Conservation (phyloP, 2,329 filamentous ascomycete genomes). For the Chaetomiaceae sp. region DNA sequence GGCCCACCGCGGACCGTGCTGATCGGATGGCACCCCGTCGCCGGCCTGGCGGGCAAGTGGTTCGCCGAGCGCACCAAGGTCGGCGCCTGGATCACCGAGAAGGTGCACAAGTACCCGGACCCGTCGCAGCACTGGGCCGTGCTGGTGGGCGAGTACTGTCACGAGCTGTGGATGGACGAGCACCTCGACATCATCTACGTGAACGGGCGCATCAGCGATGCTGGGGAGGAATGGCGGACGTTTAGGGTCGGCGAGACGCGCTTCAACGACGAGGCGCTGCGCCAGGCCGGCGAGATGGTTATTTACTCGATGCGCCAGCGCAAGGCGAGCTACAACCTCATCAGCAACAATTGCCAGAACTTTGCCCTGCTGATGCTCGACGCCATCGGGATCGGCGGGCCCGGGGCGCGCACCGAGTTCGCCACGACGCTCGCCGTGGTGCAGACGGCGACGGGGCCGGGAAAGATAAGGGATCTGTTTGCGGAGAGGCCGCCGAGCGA, state of each 20-base stretch:
- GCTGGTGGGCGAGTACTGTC: slow-evolving; percentile 50
- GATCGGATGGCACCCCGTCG: slow-evolving; percentile 57
- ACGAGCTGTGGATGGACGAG: slow-evolving; percentile 60
- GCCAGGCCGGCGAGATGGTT: slow-evolving; percentile 47
- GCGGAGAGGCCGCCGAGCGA: slow-evolving; percentile 31
- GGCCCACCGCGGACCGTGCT: slow-evolving; percentile 41
- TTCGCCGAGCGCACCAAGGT: slow-evolving; percentile 53
- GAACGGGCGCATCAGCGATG: slow-evolving; percentile 44
- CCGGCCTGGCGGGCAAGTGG: slow-evolving; percentile 53
- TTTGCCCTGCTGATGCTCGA: slow-evolving; percentile 51
- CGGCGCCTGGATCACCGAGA: slow-evolving; percentile 53
- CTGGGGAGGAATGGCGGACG: slow-evolving; percentile 47
- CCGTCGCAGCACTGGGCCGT: slow-evolving; percentile 59
- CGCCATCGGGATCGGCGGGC: slow-evolving; percentile 46
- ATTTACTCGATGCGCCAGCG: slow-evolving; percentile 48
- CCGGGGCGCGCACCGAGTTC: slow-evolving; percentile 41
- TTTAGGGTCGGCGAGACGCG: slow-evolving; percentile 49
- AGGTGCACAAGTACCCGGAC: slow-evolving; percentile 51
- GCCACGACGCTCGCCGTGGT: slow-evolving; percentile 52
- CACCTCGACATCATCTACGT: slow-evolving; percentile 54
- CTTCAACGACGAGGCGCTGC: slow-evolving; percentile 51
- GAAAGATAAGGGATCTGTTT: slow-evolving; percentile 51
- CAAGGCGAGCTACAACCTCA: slow-evolving; percentile 52
- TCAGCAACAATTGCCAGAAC: slow-evolving; percentile 58
- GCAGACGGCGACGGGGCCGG: slow-evolving; percentile 45